Base-by-base conservation (phyloP, 805 yeast genomes). In the Debaryomyces hansenii region DNA sequence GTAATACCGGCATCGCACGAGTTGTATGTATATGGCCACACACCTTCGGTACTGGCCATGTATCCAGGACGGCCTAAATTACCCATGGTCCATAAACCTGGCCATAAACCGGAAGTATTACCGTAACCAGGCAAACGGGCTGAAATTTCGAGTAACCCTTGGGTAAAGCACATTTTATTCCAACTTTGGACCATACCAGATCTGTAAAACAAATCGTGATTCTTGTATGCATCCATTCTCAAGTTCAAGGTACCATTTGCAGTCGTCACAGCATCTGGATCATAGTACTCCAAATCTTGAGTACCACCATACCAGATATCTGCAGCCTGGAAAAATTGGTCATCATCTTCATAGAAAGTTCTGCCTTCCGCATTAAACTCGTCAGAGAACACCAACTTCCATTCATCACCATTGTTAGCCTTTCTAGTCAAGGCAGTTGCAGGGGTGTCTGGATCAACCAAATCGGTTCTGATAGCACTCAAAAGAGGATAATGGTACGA, bases 391-490 rank as follows among this genome's bases (percentile, higher is more conserved):
- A 65, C 71, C 49, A 71, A 59, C 4, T 47, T 47, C 76, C 76
- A 72, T 24, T 46, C 53, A 21, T 63, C 66, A 14, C 72, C 73
- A 4, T 66, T 66, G 57, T 58, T 66, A 46, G 85, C 79, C 10
- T 59, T 68, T 59, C 77, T 80, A 1, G 83, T 75, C 36, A 50
- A 46, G 0, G 82, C 85, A 2, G 59, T 58, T 1, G 51, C 36
- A 0, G 92, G 94, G 3, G 94, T 87, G 58, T 87, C 94, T 2
- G 82, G 79, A 58, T 87, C 95, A 12, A 87, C 67, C 39, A 87
- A 66, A n/a, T 63, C 50, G 0, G 85, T 75, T 52, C 94, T 69
- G 44, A 86, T 75, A 0, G 88, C 84, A 29, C 77, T 58, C 35
- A 87, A 69, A 11, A 65, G 64, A 4, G 84, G 83, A 58, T 85